phyloP scores from a whole-genome alignment of 2,329 filamentous ascomycete species.

The Pyricularia pennisetigena region DNA sequence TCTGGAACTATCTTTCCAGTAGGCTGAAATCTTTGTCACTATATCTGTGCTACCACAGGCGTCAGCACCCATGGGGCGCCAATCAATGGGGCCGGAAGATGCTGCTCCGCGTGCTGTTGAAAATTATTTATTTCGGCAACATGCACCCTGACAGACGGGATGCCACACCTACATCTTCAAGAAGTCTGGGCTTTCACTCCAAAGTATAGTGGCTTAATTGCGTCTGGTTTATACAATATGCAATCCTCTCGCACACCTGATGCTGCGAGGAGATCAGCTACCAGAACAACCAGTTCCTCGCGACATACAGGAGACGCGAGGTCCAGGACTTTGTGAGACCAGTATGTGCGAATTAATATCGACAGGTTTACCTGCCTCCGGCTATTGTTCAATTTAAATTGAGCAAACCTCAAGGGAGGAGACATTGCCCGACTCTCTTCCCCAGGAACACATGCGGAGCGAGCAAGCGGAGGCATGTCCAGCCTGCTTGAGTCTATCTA shows the following conservation, averaged over 20 bases:
- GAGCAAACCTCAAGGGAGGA: background rate
- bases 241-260: conserved; percentile 23
- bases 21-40: background rate
- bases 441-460: background rate
- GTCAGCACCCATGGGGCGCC: background rate
- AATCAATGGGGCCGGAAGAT: background rate
- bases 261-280: conserved; percentile 15
- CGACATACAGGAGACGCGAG: background rate
- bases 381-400: background rate
- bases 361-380: background rate
- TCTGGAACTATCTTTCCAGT: background rate
- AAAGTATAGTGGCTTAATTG: conserved; percentile 5
- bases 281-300: conserved; percentile 7
- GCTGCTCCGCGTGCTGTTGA: background rate
- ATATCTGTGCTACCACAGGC: background rate
- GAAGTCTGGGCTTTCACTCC: background rate
- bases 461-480: background rate
- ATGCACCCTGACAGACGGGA: background rate
- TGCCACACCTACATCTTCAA: background rate
- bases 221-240: conserved; percentile 15
- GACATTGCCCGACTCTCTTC: background rate
- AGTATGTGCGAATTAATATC: conserved; percentile 16
- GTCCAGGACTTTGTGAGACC: conserved; percentile 5
- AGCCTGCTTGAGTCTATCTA: background rate
- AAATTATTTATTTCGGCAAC: background rate